Base-by-base conservation (phyloP, 495 filamentous ascomycete species). In the Amphirosellinia nigrospora region DNA sequence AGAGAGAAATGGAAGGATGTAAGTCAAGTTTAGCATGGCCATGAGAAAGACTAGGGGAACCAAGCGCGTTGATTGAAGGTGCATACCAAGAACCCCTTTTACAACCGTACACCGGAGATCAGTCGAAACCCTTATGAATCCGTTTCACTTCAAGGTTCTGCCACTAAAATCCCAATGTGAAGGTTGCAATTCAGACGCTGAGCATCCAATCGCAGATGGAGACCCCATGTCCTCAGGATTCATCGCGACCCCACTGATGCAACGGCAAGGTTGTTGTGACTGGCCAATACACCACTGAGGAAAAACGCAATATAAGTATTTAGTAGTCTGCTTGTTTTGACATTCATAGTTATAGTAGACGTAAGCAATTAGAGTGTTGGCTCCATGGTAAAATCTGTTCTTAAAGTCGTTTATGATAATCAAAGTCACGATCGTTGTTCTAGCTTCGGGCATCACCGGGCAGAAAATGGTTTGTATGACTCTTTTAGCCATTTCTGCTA, bases 71-170 rank as follows among this genome's bases (percentile, higher is more conserved):
- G 26, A 36, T 3, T 46, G 43, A 28, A 26, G 0, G 1, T 30
- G 26, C 59, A 63, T 23, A 36, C 36, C 43, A 21, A 48, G 26
- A 26, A 11, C 61, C 43, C 61, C 61, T 64, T 48, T 50, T 28
- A n/a, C 28, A 43, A 28, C 43, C 19, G 45, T 16, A 7, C 19
- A 13, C 19, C 8, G 5, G 61, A 46, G 10, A 64, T 64, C 41
- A 64, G 61, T 48, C 61, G 61, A 50, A 48, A 64, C 61, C 43
- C 43, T 48, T 64, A 28, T 64, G 61, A 64, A 64, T 28, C 43
- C 43, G 61, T 64, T 64, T 64, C 61, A 64, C 61, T 36, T 21
- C 61, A 19, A 64, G 28, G 19, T 10, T 36, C 23, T 64, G 43
- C 41, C 34, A 46, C 50, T 36, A 34, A 43, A 48, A 34, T 43